A percentile compares a stretch with the other conserved stretches of the same genome.
Evolutionary conservation across 371 early-diverging fungal species (phyloP).

Genomic region (Haplosporangium sp.): DNA sequence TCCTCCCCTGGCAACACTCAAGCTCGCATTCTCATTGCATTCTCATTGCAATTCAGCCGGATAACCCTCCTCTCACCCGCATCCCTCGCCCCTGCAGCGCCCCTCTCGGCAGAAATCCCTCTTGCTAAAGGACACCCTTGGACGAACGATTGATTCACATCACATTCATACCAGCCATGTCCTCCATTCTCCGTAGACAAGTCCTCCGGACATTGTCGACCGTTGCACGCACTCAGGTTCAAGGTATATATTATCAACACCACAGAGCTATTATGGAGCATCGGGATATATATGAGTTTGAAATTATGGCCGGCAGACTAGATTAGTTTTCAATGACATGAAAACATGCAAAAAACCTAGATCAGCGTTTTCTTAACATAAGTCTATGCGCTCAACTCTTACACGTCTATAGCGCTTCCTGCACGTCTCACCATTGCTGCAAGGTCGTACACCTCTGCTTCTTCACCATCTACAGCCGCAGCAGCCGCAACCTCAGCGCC

Average conservation of each 20-base stretch:
- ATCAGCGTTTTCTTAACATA: background rate
- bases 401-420: conserved; percentile 12
- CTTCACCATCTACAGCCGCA: conserved; percentile 1
- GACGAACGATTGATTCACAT: background rate
- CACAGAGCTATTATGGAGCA: no score
- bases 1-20: background rate
- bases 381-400: background rate
- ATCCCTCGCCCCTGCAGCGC: background rate
- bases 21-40: background rate
- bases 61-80: background rate
- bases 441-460: conserved; percentile 34
- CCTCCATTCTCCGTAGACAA: conserved; percentile 43
- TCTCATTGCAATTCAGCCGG: background rate
- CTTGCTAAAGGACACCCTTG: background rate
- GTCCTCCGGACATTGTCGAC: conserved; percentile 27
- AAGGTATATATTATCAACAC: conserved; percentile 18
- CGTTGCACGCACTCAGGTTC: conserved; percentile 31
- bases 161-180: conserved; percentile 20
- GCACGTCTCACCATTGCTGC: conserved; percentile 35
- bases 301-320: no score
- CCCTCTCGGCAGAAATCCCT: background rate
- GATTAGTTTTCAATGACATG: background rate
- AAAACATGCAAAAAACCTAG: background rate
- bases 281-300: no score
- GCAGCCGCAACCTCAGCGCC: conserved; percentile 22